Evolutionary conservation across 257 asterid species (phyloP).

Genomic region (Rubia yunnanensis): DNA sequence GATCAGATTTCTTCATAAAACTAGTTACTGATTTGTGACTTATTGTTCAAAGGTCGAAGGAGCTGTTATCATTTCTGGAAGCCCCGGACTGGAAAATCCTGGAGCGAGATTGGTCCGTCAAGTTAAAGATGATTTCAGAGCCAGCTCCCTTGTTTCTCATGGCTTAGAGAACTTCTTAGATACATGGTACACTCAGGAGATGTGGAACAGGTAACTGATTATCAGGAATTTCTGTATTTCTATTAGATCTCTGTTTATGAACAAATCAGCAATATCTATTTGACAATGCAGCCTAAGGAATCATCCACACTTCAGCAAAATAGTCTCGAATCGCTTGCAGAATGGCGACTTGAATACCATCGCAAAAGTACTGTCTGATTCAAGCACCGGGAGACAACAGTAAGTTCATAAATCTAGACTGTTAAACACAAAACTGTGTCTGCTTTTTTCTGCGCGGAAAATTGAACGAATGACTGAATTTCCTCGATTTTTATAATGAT

Average conservation of each 20-base stretch:
- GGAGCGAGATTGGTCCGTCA: conserved; percentile 51
- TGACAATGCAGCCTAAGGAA: conserved; percentile 56
- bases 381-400: conserved; percentile 87
- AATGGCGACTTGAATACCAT: conserved; percentile 62
- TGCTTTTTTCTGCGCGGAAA: not conserved
- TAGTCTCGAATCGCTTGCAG: conserved; percentile 45
- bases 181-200: conserved; percentile 74
- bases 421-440: not conserved
- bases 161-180: conserved; percentile 63
- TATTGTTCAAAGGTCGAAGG: conserved; percentile 43
- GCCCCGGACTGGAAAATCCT: conserved; percentile 71
- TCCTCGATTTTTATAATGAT: conserved; percentile 2
- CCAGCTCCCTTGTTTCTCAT: conserved; percentile 51
- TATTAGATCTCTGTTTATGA: not conserved
- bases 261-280: not conserved
- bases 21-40: not conserved
- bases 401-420: conserved; percentile 33
- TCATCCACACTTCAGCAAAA: conserved; percentile 62
- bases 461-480: not conserved
- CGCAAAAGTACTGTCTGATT: conserved; percentile 55
- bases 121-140: conserved; percentile 81
- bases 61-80: conserved; percentile 83
- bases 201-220: conserved; percentile 68
- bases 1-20: not conserved
- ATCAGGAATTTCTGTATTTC: not conserved